Percentiles rank a stretch among this genome's conserved stretches.
phyloP scores from a whole-genome alignment of 2,329 filamentous ascomycete genomes.

The Ophiostoma australiae region DNA sequence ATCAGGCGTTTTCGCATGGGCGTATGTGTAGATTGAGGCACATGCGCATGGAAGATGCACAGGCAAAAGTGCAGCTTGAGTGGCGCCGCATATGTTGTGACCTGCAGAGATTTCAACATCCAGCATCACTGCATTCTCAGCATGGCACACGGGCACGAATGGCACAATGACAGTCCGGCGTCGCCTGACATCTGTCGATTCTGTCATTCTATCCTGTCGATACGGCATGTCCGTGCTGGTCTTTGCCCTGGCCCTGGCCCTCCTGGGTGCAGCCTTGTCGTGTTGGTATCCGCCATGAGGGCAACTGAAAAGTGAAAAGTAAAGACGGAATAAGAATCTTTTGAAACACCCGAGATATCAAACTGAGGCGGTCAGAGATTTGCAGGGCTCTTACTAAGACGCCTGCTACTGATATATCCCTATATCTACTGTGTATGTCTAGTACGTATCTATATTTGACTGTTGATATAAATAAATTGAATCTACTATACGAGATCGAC shows the following conservation, averaged over 20 bases:
- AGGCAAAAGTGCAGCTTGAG: neutral
- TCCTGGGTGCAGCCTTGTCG: neutral
- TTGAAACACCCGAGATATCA: slow-evolving; percentile 7
- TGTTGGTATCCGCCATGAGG: neutral
- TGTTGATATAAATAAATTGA: neutral
- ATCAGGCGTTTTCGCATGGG: neutral
- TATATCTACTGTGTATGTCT: neutral
- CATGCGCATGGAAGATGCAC: neutral
- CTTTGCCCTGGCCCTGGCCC: neutral
- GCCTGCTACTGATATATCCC: neutral
- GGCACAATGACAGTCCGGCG: neutral
- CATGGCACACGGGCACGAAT: neutral
- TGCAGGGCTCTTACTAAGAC: slow-evolving; percentile 10
- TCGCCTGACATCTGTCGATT: slow-evolving; percentile 6
- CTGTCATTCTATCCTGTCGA: neutral
- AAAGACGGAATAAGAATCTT: neutral
- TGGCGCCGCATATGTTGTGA: slow-evolving; percentile 6
- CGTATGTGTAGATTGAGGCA: neutral
- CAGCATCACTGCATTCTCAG: neutral
- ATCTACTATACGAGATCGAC: neutral
- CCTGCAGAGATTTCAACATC: neutral
- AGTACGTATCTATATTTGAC: neutral
- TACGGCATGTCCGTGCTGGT: neutral
- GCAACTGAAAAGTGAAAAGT: neutral
- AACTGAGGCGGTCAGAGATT: slow-evolving; percentile 12